These are phyloP conservation scores for Coemansia sp. DNA, from an alignment of 192 early-diverging fungal genomes.

Conservation along the genomic window DNA sequence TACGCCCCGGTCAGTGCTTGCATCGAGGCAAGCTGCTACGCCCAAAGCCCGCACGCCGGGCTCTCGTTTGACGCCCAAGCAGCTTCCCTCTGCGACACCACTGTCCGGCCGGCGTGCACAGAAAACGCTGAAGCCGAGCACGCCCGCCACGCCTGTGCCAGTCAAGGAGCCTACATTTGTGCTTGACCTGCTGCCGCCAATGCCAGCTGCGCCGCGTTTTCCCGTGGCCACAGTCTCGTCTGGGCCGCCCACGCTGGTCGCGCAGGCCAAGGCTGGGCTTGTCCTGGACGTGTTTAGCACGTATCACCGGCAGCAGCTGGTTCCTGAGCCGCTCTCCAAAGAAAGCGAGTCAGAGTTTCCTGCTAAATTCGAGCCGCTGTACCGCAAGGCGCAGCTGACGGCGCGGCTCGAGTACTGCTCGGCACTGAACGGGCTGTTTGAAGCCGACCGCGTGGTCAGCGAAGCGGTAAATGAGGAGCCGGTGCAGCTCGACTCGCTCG, in stretches of 20 bases:
- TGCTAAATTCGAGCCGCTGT: constrained; percentile 30
- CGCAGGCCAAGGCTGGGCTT: constrained; percentile 42
- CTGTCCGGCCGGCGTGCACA: background rate
- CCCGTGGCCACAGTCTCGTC: background rate
- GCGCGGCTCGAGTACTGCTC: constrained; percentile 47
- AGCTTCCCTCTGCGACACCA: background rate
- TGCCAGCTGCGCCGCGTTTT: constrained; percentile 1
- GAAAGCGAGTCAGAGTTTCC: constrained; percentile 9
- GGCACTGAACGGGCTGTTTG: constrained; percentile 34
- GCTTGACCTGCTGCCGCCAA: constrained; percentile 29
- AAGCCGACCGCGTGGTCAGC: constrained; percentile 39
- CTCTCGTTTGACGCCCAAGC: background rate
- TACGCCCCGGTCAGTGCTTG: background rate
- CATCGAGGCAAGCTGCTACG: background rate
- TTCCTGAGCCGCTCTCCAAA: constrained; percentile 1
- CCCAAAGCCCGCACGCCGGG: background rate
- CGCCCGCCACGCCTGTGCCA: background rate
- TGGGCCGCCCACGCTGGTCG: constrained; percentile 11
- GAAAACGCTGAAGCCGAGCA: background rate
- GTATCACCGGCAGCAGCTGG: constrained; percentile 24
- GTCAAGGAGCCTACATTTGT: background rate
- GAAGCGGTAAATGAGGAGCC: constrained; percentile 6
- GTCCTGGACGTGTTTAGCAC: constrained; percentile 25
- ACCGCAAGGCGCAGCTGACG: constrained; percentile 33
- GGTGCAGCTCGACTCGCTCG: constrained; percentile 8